Evolutionary conservation across 495 filamentous ascomycete species (phyloP).

Genomic region (Tuber calosporum): DNA sequence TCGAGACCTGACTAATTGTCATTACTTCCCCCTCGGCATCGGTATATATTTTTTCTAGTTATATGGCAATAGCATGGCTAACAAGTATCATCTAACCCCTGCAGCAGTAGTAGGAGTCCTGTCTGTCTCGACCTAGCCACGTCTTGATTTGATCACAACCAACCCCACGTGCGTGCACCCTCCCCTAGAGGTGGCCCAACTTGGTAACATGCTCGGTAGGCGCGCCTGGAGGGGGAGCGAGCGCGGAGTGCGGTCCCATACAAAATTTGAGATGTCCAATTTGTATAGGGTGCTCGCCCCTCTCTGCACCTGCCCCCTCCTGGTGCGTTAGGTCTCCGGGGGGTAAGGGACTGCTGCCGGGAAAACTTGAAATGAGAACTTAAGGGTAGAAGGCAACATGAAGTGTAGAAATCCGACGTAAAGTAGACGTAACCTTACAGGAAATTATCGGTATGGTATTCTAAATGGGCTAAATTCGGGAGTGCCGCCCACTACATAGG

Average conservation of each 20-base stretch:
- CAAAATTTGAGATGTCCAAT: neutral
- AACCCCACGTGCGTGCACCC: neutral
- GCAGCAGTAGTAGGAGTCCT: neutral
- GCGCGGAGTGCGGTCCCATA: neutral
- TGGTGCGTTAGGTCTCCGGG: neutral
- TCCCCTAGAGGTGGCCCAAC: neutral
- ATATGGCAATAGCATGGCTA: neutral
- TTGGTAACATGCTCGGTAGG: neutral
- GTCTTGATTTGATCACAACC: neutral
- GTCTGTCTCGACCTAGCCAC: neutral
- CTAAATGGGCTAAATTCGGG: neutral
- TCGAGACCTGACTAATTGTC: neutral
- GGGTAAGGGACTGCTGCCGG: neutral
- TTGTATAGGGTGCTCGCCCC: neutral
- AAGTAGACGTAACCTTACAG: neutral
- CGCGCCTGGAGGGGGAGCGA: neutral
- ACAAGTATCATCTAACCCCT: slow-evolving; percentile 5
- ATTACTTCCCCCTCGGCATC: neutral
- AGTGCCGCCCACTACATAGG: neutral
- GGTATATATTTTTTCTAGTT: slow-evolving; percentile 5
- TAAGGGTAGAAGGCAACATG: neutral
- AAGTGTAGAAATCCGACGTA: neutral
- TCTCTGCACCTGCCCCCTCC: neutral
- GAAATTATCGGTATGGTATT: neutral
- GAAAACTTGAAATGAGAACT: neutral